phyloP scores from a whole-genome alignment of 495 filamentous ascomycete species.

The Pseudevernia furfuracea region DNA sequence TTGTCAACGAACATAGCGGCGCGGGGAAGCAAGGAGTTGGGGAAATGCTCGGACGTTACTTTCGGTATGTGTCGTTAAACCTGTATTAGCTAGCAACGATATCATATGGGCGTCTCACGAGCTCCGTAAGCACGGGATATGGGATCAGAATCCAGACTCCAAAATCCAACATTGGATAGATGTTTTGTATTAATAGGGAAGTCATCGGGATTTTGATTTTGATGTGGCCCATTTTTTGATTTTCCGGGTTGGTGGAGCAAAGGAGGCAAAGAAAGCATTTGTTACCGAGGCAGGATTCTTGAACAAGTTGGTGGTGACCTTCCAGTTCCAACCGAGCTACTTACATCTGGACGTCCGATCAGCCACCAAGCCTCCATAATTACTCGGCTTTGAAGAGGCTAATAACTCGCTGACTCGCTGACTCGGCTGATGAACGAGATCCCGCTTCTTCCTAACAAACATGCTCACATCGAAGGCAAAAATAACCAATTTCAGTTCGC shows the following conservation, averaged over 20 bases:
- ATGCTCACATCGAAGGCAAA: not conserved
- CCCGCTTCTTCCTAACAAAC: not conserved
- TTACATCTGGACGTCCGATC: not conserved
- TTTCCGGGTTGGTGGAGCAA: not conserved
- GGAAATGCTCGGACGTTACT: not conserved
- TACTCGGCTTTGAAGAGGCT: not conserved
- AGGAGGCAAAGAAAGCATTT: not conserved
- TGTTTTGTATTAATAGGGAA: not conserved
- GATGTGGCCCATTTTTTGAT: not conserved
- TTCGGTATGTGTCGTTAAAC: constrained; percentile 4
- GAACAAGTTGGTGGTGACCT: no score
- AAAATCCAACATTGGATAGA: not conserved
- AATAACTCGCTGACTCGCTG: no score
- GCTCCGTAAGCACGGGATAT: not conserved
- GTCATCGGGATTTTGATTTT: not conserved
- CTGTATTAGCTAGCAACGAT: constrained; percentile 10
- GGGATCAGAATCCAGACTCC: not conserved
- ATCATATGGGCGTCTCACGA: not conserved
- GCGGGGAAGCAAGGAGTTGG: constrained; percentile 10
- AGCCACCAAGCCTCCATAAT: not conserved
- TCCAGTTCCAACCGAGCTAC: not conserved
- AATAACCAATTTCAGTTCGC: not conserved
- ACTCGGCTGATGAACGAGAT: not conserved
- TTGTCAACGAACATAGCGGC: not conserved
- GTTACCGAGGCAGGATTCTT: not conserved